Evolutionary conservation across 2,329 filamentous ascomycete species (phyloP).

Genomic region (Cryphonectria carpinicola): DNA sequence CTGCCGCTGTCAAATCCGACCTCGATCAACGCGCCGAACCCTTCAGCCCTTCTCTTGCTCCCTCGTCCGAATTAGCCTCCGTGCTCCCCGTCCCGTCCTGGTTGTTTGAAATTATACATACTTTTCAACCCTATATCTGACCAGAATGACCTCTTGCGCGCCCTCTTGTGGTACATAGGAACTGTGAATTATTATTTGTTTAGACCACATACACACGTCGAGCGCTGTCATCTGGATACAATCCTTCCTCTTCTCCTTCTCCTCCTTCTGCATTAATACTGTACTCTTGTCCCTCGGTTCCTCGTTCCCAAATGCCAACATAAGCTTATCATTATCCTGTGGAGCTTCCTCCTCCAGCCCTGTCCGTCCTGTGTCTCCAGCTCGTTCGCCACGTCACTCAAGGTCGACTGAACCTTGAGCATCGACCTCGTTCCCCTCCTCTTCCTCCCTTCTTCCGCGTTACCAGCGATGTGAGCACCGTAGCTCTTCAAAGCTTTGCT

Average conservation of each 20-base stretch:
- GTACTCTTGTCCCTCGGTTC: neutral
- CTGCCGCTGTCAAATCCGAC: slow-evolving; percentile 5
- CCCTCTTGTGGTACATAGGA: neutral
- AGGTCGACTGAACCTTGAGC: neutral
- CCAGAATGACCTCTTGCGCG: neutral
- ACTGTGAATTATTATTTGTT: neutral
- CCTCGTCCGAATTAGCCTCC: neutral
- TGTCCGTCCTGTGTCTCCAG: neutral
- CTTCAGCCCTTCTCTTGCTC: neutral
- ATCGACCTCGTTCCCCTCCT: neutral
- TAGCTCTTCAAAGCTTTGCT: neutral
- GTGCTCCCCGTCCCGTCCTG: neutral
- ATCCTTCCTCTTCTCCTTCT: neutral
- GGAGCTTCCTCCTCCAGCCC: neutral
- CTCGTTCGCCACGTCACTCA: neutral
- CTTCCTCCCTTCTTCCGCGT: neutral
- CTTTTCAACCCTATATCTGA: neutral
- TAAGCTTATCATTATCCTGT: neutral
- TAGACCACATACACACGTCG: neutral
- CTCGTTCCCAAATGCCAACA: slow-evolving; percentile 1
- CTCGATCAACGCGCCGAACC: neutral
- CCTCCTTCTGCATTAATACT: neutral
- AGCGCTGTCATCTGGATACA: neutral
- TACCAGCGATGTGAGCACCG: slow-evolving; percentile 15
- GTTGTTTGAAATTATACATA: neutral